Conservation (phyloP, 345 rosid genomes). For the Heritiera fomes region DNA sequence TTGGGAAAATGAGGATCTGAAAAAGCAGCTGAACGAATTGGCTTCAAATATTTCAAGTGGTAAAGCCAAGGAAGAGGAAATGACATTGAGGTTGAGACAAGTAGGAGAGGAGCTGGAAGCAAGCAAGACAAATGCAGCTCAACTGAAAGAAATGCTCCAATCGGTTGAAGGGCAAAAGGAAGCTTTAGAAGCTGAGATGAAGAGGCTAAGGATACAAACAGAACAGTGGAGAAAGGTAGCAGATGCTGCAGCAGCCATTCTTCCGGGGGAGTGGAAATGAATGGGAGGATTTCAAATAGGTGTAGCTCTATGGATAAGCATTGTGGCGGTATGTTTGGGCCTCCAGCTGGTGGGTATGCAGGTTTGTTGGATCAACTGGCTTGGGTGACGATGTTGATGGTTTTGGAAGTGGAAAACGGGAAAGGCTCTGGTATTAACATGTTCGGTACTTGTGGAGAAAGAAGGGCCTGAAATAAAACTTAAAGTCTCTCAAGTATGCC, state of each 20-base stretch:
- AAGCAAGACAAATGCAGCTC: constrained; percentile 46
- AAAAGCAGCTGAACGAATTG: constrained; percentile 53
- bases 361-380: constrained; percentile 63
- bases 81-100: constrained; percentile 40
- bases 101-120: constrained; percentile 59
- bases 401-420: constrained; percentile 67
- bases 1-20: constrained; percentile 57
- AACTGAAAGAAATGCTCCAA: constrained; percentile 52
- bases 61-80: constrained; percentile 53
- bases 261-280: constrained; percentile 66
- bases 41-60: constrained; percentile 34
- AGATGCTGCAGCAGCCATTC: constrained; percentile 86
- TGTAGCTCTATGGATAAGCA: constrained; percentile 77
- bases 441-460: constrained; percentile 87
- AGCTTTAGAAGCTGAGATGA: constrained; percentile 71
- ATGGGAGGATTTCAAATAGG: constrained; percentile 55
- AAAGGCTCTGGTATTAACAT: constrained; percentile 72
- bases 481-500: background rate
- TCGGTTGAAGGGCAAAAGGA: constrained; percentile 56
- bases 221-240: constrained; percentile 97
- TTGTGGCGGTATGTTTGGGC: constrained; percentile 53
- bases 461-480: constrained; percentile 60
- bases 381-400: constrained; percentile 66
- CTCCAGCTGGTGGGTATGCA: constrained; percentile 39
- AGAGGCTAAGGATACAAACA: constrained; percentile 76